Evolutionary conservation across 2,329 filamentous ascomycete genomes (phyloP).

Genomic region (Clarireedia paspali): DNA sequence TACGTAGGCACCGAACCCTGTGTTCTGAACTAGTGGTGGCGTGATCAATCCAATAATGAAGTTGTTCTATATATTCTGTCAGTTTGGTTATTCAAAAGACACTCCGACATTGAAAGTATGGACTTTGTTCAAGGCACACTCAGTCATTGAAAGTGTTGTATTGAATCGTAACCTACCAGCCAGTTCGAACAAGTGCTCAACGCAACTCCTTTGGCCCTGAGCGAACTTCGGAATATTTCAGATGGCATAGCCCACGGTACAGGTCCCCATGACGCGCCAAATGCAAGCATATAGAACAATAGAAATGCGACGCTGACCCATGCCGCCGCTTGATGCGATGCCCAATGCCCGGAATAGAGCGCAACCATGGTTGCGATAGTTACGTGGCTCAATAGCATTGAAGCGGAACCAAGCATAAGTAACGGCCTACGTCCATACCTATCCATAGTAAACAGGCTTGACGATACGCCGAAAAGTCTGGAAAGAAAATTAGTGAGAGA

Average conservation of each 20-base stretch:
- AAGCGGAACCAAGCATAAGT: constrained; percentile 35
- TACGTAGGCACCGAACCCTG: constrained; percentile 46
- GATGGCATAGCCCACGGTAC: constrained; percentile 34
- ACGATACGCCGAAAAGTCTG: constrained; percentile 31
- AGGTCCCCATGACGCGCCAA: constrained; percentile 32
- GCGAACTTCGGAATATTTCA: constrained; percentile 54
- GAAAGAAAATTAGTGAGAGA: too few relatives aligned
- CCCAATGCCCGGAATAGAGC: constrained; percentile 42
- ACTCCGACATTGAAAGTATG: background rate
- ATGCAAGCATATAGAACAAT: constrained; percentile 55
- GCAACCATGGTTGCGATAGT: constrained; percentile 48
- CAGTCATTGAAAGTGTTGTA: background rate
- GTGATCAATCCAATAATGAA: constrained; percentile 44
- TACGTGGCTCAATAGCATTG: constrained; percentile 39
- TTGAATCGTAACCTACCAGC: constrained; percentile 31
- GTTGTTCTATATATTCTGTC: background rate
- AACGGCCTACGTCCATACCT: constrained; percentile 38
- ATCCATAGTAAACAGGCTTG: constrained; percentile 42
- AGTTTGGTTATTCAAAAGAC: background rate
- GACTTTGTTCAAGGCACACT: background rate
- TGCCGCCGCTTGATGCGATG: constrained; percentile 40
- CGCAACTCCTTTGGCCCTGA: constrained; percentile 57
- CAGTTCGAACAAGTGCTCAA: constrained; percentile 56
- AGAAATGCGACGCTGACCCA: constrained; percentile 48
- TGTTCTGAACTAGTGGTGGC: constrained; percentile 52